Conservation (phyloP, 257 asterid genomes). For the Echites panduratus region DNA sequence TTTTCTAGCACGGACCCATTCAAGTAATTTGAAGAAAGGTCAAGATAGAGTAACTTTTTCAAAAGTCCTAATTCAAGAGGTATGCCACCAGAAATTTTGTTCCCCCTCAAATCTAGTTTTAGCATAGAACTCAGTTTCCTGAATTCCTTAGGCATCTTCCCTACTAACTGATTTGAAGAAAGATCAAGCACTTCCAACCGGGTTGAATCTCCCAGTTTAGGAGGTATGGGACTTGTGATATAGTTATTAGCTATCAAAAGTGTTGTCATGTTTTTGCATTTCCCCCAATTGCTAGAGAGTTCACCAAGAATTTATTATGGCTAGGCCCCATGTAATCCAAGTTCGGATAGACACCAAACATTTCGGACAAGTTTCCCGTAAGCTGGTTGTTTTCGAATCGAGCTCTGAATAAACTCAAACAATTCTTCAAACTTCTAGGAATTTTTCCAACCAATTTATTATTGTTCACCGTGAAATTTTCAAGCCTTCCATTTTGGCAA, state of each 20-base stretch:
- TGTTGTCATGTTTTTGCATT: neutral
- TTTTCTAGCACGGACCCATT: conserved; percentile 23
- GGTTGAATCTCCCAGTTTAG: conserved; percentile 18
- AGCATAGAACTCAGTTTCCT: conserved; percentile 15
- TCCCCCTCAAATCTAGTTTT: conserved; percentile 17
- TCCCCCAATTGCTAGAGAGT: neutral
- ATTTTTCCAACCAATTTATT: too few relatives aligned
- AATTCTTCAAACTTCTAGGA: too few relatives aligned
- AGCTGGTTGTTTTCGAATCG: too few relatives aligned
- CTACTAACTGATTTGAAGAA: conserved; percentile 23
- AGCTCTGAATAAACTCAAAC: too few relatives aligned
- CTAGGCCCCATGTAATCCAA: neutral
- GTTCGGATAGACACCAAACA: too few relatives aligned
- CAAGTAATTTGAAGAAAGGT: conserved; percentile 22
- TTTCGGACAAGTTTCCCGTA: too few relatives aligned
- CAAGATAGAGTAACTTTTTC: conserved; percentile 8
- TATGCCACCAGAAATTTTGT: conserved; percentile 23
- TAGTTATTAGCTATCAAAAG: neutral
- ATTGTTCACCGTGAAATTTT: too few relatives aligned
- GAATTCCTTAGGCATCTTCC: conserved; percentile 25
- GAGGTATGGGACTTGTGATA: conserved; percentile 25
- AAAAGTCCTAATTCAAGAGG: conserved; percentile 22
- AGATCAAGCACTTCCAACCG: conserved; percentile 25
- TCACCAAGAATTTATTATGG: neutral
- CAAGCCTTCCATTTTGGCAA: too few relatives aligned